Base-by-base conservation (phyloP, 805 yeast species). In the Candida lessepsii region DNA sequence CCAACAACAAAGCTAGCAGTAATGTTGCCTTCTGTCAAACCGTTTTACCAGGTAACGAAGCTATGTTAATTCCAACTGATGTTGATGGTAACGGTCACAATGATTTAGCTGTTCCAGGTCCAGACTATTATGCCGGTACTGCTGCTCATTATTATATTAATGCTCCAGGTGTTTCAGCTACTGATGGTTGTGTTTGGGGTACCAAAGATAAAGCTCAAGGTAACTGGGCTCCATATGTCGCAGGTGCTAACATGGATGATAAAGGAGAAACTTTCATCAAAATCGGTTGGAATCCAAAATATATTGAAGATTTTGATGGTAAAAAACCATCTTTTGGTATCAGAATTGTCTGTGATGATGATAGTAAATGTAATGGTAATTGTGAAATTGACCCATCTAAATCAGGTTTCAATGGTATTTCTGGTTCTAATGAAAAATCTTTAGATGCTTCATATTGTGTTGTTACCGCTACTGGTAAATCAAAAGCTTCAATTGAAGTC, bases 151-250 rank as follows among this genome's bases (percentile, higher is more conserved):
- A 75, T 69, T 88, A 87, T 62, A 61, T 87, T 56, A 87, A 87
- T 61, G 77, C 88, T 17, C 95, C 95, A 16, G 96, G 96, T 42
- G 81, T 82, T 20, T 76, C 86, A 24, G 73, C 80, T 19, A 70
- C 67, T 8, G 91, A 87, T 29, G 95, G 83, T 25, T 87, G 96
- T 63, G 74, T 75, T 48, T 88, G 96, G 96, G 96, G 96, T 4
- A 63, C 83, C 13, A 71, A 71, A 21, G 62, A 69, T 35, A 67
- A 83, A 44, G 82, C 93, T 13, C 69, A 70, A 49, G 96, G 96
- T 43, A 88, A 88, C 74, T 89, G 96, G 96, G 66, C 96, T 11
- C 96, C 96, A 19, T 88, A 86, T 52, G 96, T 89, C 48, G 95
- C 93, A 11, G 96, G 96, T 48, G 87, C 90, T 45, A 88, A 88